Conservation (phyloP, 2,329 filamentous ascomycete genomes). For the Fusarium cicatricum region DNA sequence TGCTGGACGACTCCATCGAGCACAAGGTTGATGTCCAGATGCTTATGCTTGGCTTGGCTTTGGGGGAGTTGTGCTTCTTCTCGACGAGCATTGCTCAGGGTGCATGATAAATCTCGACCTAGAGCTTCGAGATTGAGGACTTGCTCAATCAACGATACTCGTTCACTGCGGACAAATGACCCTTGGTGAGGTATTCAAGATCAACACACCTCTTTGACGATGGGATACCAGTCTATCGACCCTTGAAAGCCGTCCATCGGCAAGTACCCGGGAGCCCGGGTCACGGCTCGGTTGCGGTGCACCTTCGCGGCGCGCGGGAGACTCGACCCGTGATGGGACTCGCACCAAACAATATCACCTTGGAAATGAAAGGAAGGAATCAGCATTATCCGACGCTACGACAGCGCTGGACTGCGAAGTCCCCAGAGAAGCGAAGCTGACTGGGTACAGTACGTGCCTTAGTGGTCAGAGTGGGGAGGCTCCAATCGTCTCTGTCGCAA, state of each 20-base stretch:
- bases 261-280: slow-evolving; percentile 36
- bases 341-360: slow-evolving; percentile 15
- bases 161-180: not conserved
- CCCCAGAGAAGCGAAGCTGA: slow-evolving; percentile 12
- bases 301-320: slow-evolving; percentile 28
- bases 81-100: not conserved
- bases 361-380: slow-evolving; percentile 11
- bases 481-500: slow-evolving; percentile 11
- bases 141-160: too few relatives aligned
- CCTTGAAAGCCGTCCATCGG: slow-evolving; percentile 18
- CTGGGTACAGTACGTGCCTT: slow-evolving; percentile 6
- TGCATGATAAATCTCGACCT: too few relatives aligned
- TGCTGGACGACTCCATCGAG: slow-evolving; percentile 15
- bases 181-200: not conserved
- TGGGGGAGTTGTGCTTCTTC: not conserved
- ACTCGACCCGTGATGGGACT: slow-evolving; percentile 30
- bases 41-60: not conserved
- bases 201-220: not conserved
- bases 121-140: too few relatives aligned
- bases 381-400: slow-evolving; percentile 8
- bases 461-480: slow-evolving; percentile 12
- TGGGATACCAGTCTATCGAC: not conserved
- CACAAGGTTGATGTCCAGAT: not conserved
- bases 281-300: slow-evolving; percentile 32
- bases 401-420: slow-evolving; percentile 12